Evolutionary conservation across 1,284 basidiomycete genomes (phyloP), one percentile per base, ranked within the genome.

Genomic region (Tylopilus orsonianus): DNA sequence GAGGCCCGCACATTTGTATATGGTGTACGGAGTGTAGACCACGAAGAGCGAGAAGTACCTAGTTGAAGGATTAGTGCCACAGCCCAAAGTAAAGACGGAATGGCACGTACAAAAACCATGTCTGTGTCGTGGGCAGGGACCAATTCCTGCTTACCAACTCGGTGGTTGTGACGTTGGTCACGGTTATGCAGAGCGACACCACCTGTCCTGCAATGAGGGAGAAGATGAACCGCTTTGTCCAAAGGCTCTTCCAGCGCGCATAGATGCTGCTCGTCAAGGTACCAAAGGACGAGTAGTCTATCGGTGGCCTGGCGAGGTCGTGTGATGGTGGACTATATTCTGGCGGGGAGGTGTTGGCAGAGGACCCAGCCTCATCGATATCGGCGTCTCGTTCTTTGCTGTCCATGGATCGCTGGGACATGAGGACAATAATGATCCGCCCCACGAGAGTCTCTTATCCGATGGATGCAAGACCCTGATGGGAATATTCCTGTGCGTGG

Each of bases 11-110:
- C 84, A 90, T 66, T 78, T 72, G 63, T 90, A 92, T 40, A 93
- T 87, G 23, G 90, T 93, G 71, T 90, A 91, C 1, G 90, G 90
- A 14, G 90, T 92, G 62, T 92, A 93, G 46, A 83, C 69, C 19
- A 75, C 45, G 66, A 86, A 89, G 20, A 93, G 61, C 2, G 86
- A 78, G 61, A 90, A 85, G 70, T 93, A 93, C 56, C 89, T 91
- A 20, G n/a, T 32, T 12, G 13, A 42, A 22, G 8, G 35, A 43
- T 59, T 10, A 48, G 38, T 22, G 39, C 19, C 20, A 20, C 16
- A 0, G 2, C 16, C n/a, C 22, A 33, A 27, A 34, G 13, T 9
- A 44, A n/a, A 27, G 35, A 35, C 0, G 6, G 18, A 36, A 35
- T n/a, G n/a, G n/a, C 20, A 75, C 84, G 65, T 61, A 90, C 87